These are phyloP conservation scores for Raffaelea deltoideospora DNA, from an alignment of 2,329 filamentous ascomycete genomes.

Conservation along the genomic window DNA sequence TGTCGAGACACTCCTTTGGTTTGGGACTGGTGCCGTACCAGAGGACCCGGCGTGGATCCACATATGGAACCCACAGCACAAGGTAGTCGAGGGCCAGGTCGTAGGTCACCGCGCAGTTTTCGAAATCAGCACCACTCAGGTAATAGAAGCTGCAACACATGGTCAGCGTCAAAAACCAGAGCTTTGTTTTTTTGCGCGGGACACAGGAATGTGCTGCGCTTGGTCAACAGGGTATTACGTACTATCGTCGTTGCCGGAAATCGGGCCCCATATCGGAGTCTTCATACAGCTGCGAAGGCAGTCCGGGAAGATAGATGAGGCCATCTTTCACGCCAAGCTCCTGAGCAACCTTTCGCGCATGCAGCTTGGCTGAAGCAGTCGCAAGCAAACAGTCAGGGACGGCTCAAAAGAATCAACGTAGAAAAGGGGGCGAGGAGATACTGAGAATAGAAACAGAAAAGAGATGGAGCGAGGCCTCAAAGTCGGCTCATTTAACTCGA, in stretches of 20 bases:
- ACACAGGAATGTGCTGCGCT: too few species aligned
- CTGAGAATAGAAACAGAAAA: too few species aligned
- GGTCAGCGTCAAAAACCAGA: background rate
- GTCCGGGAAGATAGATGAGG: conserved; percentile 40
- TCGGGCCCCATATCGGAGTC: conserved; percentile 41
- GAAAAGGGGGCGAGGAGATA: too few species aligned
- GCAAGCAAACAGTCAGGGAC: too few species aligned
- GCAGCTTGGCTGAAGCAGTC: conserved; percentile 30
- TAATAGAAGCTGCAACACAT: conserved; percentile 37
- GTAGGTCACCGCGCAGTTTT: conserved; percentile 40
- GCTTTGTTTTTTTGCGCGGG: too few species aligned
- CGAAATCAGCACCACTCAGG: conserved; percentile 36
- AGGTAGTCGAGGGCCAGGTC: conserved; percentile 45
- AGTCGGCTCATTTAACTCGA: too few species aligned
- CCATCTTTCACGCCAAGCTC: conserved; percentile 33
- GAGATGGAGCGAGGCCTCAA: too few species aligned
- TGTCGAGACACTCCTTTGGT: conserved; percentile 42
- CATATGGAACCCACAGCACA: conserved; percentile 58
- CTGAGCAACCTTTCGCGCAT: conserved; percentile 39
- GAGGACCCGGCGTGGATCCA: conserved; percentile 44
- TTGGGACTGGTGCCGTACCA: conserved; percentile 49
- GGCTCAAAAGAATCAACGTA: too few species aligned
- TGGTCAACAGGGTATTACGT: conserved; percentile 14
- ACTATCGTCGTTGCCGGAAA: conserved; percentile 46
- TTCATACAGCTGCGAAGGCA: conserved; percentile 34